phyloP scores from a whole-genome alignment of 352 stramenopile species.

The Pythium periplocum region DNA sequence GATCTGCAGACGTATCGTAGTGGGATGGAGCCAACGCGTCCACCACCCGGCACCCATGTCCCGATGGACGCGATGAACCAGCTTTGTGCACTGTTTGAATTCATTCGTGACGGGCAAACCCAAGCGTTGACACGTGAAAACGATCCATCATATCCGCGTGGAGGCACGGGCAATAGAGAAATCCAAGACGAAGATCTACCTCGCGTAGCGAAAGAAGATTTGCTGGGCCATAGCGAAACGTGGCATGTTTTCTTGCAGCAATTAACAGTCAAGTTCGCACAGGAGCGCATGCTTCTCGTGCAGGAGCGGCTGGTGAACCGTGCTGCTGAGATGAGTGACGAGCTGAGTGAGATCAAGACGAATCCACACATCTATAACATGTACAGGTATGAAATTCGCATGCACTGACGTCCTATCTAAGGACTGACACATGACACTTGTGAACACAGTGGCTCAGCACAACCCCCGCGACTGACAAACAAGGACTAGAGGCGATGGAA shows the following conservation, averaged over 20 bases:
- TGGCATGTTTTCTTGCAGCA: slow-evolving; percentile 63
- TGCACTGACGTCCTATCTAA: too few relatives aligned
- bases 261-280: slow-evolving; percentile 63
- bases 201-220: slow-evolving; percentile 24
- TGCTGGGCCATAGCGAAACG: slow-evolving; percentile 30
- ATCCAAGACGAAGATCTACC: neutral
- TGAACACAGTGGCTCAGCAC: slow-evolving; percentile 5
- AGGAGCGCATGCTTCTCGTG: slow-evolving; percentile 50
- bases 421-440: too few relatives aligned
- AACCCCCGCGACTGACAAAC: neutral
- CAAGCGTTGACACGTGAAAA: slow-evolving; percentile 36
- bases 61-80: slow-evolving; percentile 39
- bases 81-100: slow-evolving; percentile 71
- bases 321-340: slow-evolving; percentile 35
- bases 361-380: slow-evolving; percentile 60
- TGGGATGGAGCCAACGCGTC: neutral
- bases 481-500: neutral
- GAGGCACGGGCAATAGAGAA: slow-evolving; percentile 4
- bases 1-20: slow-evolving; percentile 28
- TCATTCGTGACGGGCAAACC: slow-evolving; percentile 56
- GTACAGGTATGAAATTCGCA: slow-evolving; percentile 32
- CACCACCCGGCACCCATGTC: slow-evolving; percentile 1
- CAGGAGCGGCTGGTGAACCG: slow-evolving; percentile 59
- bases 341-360: slow-evolving; percentile 48
- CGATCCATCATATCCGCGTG: slow-evolving; percentile 30